phyloP scores from a whole-genome alignment of 306 rosid species.

The Castanea mollissima region DNA sequence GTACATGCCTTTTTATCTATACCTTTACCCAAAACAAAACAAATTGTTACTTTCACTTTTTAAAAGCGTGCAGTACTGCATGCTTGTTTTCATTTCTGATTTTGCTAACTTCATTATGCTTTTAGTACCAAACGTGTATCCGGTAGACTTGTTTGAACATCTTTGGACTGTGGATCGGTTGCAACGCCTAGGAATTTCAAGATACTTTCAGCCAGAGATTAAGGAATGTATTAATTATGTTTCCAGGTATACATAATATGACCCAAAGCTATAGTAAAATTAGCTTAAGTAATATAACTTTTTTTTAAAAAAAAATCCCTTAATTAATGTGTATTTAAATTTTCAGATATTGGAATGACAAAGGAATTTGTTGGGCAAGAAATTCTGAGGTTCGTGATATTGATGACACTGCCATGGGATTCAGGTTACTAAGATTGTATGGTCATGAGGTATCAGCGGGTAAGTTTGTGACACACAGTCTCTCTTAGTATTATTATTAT shows the following conservation, averaged over 20 bases:
- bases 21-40: neutral
- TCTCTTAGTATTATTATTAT: neutral
- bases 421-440: constrained; percentile 64
- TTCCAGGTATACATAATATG: constrained; percentile 38
- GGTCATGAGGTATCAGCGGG: constrained; percentile 67
- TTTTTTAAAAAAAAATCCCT: neutral
- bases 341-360: constrained; percentile 67
- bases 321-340: neutral
- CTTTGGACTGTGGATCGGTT: constrained; percentile 80
- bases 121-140: constrained; percentile 81
- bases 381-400: constrained; percentile 68
- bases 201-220: constrained; percentile 58
- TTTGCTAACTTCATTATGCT: neutral
- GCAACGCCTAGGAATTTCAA: constrained; percentile 79
- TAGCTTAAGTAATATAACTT: neutral
- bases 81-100: no score
- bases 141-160: constrained; percentile 85
- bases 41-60: neutral
- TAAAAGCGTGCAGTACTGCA: neutral
- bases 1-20: neutral
- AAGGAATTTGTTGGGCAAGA: constrained; percentile 89
- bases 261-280: neutral
- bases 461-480: constrained; percentile 8
- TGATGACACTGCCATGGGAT: constrained; percentile 92
- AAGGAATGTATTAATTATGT: constrained; percentile 61